phyloP scores from a whole-genome alignment of 164 flowering plant species.

The Kalanchoe fedtschenkoi region DNA sequence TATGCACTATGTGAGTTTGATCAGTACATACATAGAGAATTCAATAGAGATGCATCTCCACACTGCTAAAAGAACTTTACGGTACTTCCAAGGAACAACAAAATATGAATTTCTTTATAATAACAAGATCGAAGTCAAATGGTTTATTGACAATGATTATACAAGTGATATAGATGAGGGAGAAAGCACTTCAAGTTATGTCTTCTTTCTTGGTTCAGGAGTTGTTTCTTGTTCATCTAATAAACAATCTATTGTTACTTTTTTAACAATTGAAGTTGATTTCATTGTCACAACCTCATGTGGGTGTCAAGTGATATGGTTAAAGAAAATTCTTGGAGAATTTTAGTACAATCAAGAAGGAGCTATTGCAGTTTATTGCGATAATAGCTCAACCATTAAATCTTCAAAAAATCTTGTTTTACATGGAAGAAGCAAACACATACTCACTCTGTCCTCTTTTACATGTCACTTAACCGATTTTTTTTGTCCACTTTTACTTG shows the following conservation, averaged over 20 bases:
- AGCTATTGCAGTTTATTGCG: background rate
- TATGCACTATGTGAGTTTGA: background rate
- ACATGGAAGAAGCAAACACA: conserved; percentile 5
- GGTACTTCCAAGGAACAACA: background rate
- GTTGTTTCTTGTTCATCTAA: background rate
- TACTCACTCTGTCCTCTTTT: no score
- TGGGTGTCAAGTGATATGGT: background rate
- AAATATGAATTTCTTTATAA: background rate
- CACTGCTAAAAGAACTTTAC: background rate
- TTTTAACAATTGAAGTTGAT: background rate
- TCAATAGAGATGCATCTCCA: background rate
- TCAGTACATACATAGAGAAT: background rate
- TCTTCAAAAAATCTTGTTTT: conserved; percentile 2
- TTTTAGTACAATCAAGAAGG: background rate
- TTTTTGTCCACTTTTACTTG: no score
- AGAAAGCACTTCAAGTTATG: background rate
- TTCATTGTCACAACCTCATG: background rate
- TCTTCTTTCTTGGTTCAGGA: background rate
- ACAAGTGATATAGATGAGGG: background rate
- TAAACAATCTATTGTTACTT: background rate
- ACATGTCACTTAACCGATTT: no score
- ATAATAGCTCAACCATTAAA: background rate
- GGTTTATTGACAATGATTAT: background rate
- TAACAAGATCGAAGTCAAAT: background rate
- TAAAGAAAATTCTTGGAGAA: background rate